phyloP scores from a whole-genome alignment of 2,329 filamentous ascomycete genomes.

The Madurella mycetomatis region DNA sequence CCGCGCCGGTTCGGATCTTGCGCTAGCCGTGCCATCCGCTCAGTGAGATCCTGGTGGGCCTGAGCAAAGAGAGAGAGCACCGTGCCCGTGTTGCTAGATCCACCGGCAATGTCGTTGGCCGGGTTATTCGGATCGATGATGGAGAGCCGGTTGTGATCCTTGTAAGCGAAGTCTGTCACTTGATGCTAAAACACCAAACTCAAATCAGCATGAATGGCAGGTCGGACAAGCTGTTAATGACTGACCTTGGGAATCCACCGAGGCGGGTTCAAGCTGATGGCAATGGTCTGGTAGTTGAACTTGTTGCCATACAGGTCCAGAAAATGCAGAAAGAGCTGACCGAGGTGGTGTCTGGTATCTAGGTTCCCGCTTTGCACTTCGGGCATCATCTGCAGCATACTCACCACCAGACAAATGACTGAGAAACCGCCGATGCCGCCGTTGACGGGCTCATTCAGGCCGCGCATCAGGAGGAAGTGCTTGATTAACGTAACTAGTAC shows the following conservation, averaged over 20 bases:
- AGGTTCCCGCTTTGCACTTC: constrained; percentile 59
- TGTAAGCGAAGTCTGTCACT: constrained; percentile 47
- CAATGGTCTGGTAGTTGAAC: constrained; percentile 65
- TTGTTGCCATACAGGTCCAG: constrained; percentile 82
- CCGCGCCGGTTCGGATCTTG: constrained; percentile 27
- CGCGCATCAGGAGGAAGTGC: constrained; percentile 85
- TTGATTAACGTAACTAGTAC: constrained; percentile 84
- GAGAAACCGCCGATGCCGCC: constrained; percentile 93
- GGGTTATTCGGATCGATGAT: constrained; percentile 90
- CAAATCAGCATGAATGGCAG: background rate
- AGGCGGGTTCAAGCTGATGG: constrained; percentile 72
- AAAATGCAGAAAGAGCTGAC: constrained; percentile 79
- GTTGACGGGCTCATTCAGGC: constrained; percentile 83
- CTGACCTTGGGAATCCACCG: constrained; percentile 72
- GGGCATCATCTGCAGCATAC: constrained; percentile 77
- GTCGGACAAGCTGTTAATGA: constrained; percentile 4
- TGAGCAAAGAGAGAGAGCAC: constrained; percentile 68
- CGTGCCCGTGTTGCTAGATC: constrained; percentile 64
- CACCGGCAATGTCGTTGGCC: constrained; percentile 84
- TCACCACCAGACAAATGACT: constrained; percentile 88
- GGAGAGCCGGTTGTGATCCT: constrained; percentile 64
- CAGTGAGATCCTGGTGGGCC: constrained; percentile 54
- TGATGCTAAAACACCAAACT: constrained; percentile 29
- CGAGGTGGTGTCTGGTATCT: constrained; percentile 62
- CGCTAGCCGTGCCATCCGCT: constrained; percentile 53